Base-by-base conservation (phyloP, 768 basidiomycete species). In the Pulveroboletus sp. region DNA sequence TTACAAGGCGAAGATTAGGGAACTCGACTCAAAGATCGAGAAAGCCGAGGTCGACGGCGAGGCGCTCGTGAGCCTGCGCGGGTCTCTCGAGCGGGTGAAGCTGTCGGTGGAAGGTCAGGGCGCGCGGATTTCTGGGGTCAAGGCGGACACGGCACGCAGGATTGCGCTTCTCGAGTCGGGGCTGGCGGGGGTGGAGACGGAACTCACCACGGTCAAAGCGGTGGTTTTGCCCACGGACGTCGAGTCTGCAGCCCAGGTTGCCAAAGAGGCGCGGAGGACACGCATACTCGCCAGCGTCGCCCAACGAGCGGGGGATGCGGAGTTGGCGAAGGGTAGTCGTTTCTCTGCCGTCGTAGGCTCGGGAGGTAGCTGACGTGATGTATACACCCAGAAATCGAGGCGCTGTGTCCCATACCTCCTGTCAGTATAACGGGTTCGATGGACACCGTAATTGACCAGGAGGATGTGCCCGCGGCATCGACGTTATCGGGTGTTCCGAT, bases 101-200 rank as follows among this genome's bases (percentile, higher is more conserved):
- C 22, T 23, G 7, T 41, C 39, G 23, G 35, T 49, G 40, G 57
- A 62, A 17, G 43, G 47, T 30, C 60, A 62, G 4, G 51, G 34
- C 2, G 57, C 60, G 22, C 53, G 48, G 29, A 12, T 55, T 14
- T 50, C 45, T 1, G 51, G 35, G 6, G 32, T 58, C 42, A 63
- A 39, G 45, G 55, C 55, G 17, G 58, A 65, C 22, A 6, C 50
- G 6, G 27, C 62, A 0, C 51, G 44, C 19, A 63, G 50, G 53
- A 55, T 60, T 7, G 30, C 35, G 4, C 49, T 62, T n/a, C 36
- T 57, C 2, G 43, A 63, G 22, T 47, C 53, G 10, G 62, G 48
- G 10, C n/a, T 65, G 12, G 53, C 39, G 0, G 29, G 26, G 6
- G 26, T 58, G 23, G 47, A 26, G 22, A 32, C 39, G 11, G 55